These are phyloP conservation scores for Arachis monticola DNA, from an alignment of 331 rosid species.

Conservation along the genomic window DNA sequence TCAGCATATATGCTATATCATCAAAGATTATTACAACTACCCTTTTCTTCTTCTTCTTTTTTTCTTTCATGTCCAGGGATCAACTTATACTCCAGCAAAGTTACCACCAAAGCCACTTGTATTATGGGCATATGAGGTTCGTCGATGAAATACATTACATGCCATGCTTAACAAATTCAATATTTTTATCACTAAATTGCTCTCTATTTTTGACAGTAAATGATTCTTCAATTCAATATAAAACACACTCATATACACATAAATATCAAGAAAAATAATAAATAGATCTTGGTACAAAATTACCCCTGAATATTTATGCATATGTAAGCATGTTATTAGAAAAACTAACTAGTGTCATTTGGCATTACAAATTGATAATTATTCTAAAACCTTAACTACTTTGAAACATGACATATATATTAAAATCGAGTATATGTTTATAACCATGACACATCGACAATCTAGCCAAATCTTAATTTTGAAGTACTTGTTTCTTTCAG, in stretches of 20 bases:
- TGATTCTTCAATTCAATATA: too few relatives aligned
- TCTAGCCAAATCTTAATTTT: conserved; percentile 33
- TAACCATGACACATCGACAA: neutral
- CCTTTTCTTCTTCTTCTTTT: neutral
- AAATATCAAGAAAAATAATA: too few relatives aligned
- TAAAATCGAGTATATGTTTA: too few relatives aligned
- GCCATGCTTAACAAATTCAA: conserved; percentile 11
- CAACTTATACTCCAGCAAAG: conserved; percentile 72
- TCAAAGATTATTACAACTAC: neutral
- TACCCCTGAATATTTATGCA: too few relatives aligned
- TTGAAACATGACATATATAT: too few relatives aligned
- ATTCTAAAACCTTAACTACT: too few relatives aligned
- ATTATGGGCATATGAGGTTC: conserved; percentile 97
- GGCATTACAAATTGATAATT: too few relatives aligned
- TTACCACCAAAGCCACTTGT: conserved; percentile 86
- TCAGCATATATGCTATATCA: conserved; percentile 24
- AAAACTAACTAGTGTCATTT: too few relatives aligned
- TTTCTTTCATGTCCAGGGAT: conserved; percentile 55
- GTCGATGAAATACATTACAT: conserved; percentile 32
- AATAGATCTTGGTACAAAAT: too few relatives aligned
- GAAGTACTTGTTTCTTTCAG: conserved; percentile 52
- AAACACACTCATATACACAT: too few relatives aligned
- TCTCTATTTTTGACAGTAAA: too few relatives aligned
- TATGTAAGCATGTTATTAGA: too few relatives aligned
- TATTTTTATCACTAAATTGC: conserved; percentile 18